Evolutionary conservation across 2,329 filamentous ascomycete genomes (phyloP), one percentile per base, ranked within the genome.

Genomic region (Pseudogymnoascus sp.): DNA sequence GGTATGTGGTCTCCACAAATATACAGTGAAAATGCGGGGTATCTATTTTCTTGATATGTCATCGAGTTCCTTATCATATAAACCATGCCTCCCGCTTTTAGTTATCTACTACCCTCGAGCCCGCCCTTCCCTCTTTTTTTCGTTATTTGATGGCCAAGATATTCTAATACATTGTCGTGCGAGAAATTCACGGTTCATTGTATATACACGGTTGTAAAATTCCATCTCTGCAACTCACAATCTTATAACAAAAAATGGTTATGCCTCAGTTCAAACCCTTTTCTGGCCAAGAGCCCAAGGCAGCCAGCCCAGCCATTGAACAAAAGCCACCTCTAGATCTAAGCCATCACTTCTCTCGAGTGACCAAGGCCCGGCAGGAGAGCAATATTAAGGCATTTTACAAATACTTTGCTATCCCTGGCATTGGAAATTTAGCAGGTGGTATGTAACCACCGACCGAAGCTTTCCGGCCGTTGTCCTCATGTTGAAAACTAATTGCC

Each of bases 351-450:
- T 88, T 87, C 69, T 93, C 90, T 0, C 80, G 85, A 64, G 81
- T 85, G 51, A 89, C 91, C 60, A 87, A 82, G 71, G 82, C 83
- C 57, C 83, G 91, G 7, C 70, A 79, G 6, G 79, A 83, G 6
- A 95, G 87, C 72, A 79, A 79, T 48, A 83, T 96, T 74, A 96
- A 96, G 79, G 73, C 82, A 39, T 91, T 93, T 75, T 96, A 96
- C 80, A 92, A 91, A 76, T 96, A 90, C 77, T 95, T 95, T 70
- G 67, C 74, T 68, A 84, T 86, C 62, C 85, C 85, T 0, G 82
- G 83, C n/a, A 83, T 87, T 66, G 80, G 78, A 34, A 87, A 88
- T 68, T 71, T 88, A 54, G 84, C 85, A 64, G 85, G 85, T 68
- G 85, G 85, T 87, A 73, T 67, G 80, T 77, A 25, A 28, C 57